Percentiles rank a stretch among this genome's conserved stretches.
Evolutionary conservation across 257 asterid genomes (phyloP).

Genomic region (Scutellaria baicalensis): DNA sequence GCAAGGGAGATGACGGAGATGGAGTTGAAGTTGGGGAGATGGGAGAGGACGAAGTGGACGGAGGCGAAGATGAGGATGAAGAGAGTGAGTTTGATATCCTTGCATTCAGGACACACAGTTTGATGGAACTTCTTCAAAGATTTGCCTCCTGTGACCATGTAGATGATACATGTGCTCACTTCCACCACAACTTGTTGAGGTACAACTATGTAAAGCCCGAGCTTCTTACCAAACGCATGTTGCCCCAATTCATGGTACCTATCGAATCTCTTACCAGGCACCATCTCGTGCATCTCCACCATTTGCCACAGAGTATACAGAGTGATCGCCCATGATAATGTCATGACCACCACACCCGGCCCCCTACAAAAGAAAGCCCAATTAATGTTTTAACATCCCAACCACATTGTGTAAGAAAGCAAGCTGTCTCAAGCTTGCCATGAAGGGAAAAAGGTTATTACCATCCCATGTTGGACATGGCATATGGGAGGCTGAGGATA

Average conservation of each 20-base stretch:
- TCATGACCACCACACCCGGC: conserved; percentile 39
- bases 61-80: conserved; percentile 42
- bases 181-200: conserved; percentile 66
- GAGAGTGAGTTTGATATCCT: conserved; percentile 34
- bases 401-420: too few species aligned
- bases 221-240: conserved; percentile 51
- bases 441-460: neutral
- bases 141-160: conserved; percentile 77
- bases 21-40: conserved; percentile 64
- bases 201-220: conserved; percentile 61
- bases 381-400: too few species aligned
- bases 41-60: conserved; percentile 38
- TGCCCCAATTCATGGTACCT: conserved; percentile 80
- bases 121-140: conserved; percentile 47
- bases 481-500: conserved; percentile 61
- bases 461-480: conserved; percentile 70
- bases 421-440: too few species aligned
- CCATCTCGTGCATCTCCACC: conserved; percentile 84
- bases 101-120: conserved; percentile 13
- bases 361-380: conserved; percentile 36
- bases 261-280: conserved; percentile 66
- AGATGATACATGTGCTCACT: conserved; percentile 48
- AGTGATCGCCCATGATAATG: conserved; percentile 54
- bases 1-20: conserved; percentile 39
- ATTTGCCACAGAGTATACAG: conserved; percentile 76